A percentile compares a stretch with the other conserved stretches of the same genome.
Evolutionary conservation across 768 basidiomycete species (phyloP).

Genomic region (Pleurotus citrinopileatus): DNA sequence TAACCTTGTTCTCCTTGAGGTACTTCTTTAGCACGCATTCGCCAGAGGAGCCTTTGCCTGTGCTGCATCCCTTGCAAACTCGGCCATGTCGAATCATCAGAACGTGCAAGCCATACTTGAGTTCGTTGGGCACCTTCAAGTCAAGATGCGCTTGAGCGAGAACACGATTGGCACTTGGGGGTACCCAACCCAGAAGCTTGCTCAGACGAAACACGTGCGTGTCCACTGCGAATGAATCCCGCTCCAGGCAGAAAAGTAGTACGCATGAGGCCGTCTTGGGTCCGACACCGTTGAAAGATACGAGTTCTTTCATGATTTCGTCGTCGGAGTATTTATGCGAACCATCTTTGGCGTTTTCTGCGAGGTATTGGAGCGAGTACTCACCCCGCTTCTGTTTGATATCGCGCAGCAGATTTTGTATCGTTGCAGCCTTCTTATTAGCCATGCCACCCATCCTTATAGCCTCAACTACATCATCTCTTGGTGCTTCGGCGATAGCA

Average conservation of each 20-base stretch:
- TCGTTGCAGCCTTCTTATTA: slow-evolving; percentile 55
- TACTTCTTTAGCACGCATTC: slow-evolving; percentile 30
- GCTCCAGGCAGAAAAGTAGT: slow-evolving; percentile 54
- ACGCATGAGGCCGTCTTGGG: slow-evolving; percentile 67
- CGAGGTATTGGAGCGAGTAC: slow-evolving; percentile 59
- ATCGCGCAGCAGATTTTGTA: slow-evolving; percentile 43
- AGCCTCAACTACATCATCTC: slow-evolving; percentile 40
- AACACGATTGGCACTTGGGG: slow-evolving; percentile 43
- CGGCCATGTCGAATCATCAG: slow-evolving; percentile 59
- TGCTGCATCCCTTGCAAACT: slow-evolving; percentile 49
- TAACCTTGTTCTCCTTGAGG: slow-evolving; percentile 17
- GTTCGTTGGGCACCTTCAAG: slow-evolving; percentile 42
- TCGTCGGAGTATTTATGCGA: slow-evolving; percentile 34
- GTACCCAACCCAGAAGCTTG: slow-evolving; percentile 51
- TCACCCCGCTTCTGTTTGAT: slow-evolving; percentile 44
- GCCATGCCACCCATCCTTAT: slow-evolving; percentile 56
- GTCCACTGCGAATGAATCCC: slow-evolving; percentile 63
- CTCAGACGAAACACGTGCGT: slow-evolving; percentile 59
- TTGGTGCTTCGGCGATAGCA: slow-evolving; percentile 43
- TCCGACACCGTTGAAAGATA: slow-evolving; percentile 56
- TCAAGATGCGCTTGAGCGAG: slow-evolving; percentile 58
- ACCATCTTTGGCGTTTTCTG: slow-evolving; percentile 19
- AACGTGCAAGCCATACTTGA: slow-evolving; percentile 58
- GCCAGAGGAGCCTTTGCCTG: slow-evolving; percentile 22
- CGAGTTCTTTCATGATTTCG: slow-evolving; percentile 54